Base-by-base conservation (phyloP, 1,284 basidiomycete genomes). In the Xanthoconium separans region DNA sequence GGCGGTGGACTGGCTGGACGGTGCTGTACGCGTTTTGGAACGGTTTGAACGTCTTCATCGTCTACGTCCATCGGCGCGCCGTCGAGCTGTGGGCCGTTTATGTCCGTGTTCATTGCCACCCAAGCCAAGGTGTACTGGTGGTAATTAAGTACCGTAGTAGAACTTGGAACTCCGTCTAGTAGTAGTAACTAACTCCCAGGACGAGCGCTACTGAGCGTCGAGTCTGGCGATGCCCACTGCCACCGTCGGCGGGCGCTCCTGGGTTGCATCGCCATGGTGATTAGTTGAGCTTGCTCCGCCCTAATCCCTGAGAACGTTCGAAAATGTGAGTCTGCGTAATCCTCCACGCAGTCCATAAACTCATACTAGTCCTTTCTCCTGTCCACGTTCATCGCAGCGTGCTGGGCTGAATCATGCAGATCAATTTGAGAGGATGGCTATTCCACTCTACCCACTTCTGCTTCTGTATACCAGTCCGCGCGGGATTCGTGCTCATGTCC, bases 391-490 rank as follows among this genome's bases (percentile, higher is more conserved):
- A 47, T 29, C 58, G 54, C 27, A 27, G 7, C 57, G 22, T 39
- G 45, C 24, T 20, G 24, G 46, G 40, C 22, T 16, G 50, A 44
- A 40, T 34, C 47, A 71, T 70, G 68, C 27, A 20, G 29, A 4
- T 58, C 41, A 45, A 58, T 41, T 3, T 71, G 50, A 66, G 44
- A 49, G 43, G 39, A 47, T 58, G 69, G 58, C 15, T 72, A 11
- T 53, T 72, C n/a, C 63, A 45, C 31, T 69, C 68, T 18, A 72
- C 62, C 47, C 78, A 71, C 4, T 85, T 80, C 63, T 87, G 85
- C 62, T 85, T 75, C 60, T 87, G 85, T 62, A 65, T 87, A 58
- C 80, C 83, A 42, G 80, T 84, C n/a, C 77, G 85, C 53, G 54
- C 80, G 4, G 84, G 85, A 33, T 82, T 85, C 34, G 74, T 83